These are phyloP conservation scores for Imleria badia DNA, from an alignment of 768 basidiomycete genomes.

Conservation along the genomic window DNA sequence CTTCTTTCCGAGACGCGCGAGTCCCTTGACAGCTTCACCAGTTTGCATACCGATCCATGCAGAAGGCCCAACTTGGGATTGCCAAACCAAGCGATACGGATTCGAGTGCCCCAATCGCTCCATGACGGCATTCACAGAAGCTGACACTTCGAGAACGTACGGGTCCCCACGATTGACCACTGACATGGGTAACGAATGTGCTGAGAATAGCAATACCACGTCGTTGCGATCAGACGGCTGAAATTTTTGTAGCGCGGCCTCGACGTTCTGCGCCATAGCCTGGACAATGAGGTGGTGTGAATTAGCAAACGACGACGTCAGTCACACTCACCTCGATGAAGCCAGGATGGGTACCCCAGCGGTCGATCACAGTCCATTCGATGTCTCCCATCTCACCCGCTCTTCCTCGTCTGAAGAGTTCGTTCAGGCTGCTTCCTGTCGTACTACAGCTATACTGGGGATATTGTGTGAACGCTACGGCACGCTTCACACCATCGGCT, in stretches of 20 bases:
- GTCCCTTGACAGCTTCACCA: constrained; percentile 83
- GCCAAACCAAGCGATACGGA: constrained; percentile 95
- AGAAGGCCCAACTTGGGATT: constrained; percentile 94
- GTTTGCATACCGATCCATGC: constrained; percentile 99
- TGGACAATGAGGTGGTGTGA: constrained; percentile 31
- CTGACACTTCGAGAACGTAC: constrained; percentile 92
- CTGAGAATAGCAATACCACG: constrained; percentile 89
- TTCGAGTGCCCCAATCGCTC: constrained; percentile 73
- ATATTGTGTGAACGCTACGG: constrained; percentile 96
- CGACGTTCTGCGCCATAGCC: constrained; percentile 90
- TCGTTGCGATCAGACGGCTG: constrained; percentile 66
- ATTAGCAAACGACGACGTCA: background rate
- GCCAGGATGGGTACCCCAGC: constrained; percentile 95
- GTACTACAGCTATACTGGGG: constrained; percentile 99
- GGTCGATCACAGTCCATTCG: constrained; percentile 96
- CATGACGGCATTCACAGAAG: constrained; percentile 94
- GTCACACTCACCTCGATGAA: constrained; percentile 79
- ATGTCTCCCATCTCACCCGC: constrained; percentile 64
- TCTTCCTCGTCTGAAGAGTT: constrained; percentile 70
- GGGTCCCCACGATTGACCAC: constrained; percentile 99
- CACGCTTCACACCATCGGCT: constrained; percentile 86
- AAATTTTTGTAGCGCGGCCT: constrained; percentile 78
- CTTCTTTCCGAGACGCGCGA: constrained; percentile 74
- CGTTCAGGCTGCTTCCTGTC: constrained; percentile 96
- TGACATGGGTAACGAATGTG: constrained; percentile 96